A percentile compares a stretch with the other conserved stretches of the same genome.
phyloP scores from a whole-genome alignment of 805 yeast genomes.

The Scheffersomyces ergatensis region DNA sequence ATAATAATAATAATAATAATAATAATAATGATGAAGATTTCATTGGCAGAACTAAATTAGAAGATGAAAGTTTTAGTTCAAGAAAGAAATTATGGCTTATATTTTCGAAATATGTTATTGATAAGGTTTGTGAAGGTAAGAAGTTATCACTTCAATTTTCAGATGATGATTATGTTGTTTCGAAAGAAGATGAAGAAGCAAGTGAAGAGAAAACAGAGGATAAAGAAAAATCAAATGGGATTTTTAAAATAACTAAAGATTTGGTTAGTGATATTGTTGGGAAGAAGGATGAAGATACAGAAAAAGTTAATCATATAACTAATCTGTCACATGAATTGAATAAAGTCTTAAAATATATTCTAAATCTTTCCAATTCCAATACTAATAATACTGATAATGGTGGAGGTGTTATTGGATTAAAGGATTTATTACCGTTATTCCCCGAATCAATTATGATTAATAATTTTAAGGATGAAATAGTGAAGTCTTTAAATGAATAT shows the following conservation, averaged over 20 bases:
- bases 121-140: slow-evolving; percentile 23
- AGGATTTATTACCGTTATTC: slow-evolving; percentile 79
- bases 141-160: slow-evolving; percentile 9
- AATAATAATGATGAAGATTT: slow-evolving; percentile 38
- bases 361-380: slow-evolving; percentile 22
- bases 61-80: slow-evolving; percentile 32
- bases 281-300: not conserved
- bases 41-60: slow-evolving; percentile 28
- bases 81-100: slow-evolving; percentile 74
- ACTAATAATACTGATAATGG: slow-evolving; percentile 15
- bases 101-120: slow-evolving; percentile 52
- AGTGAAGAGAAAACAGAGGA: not conserved
- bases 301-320: slow-evolving; percentile 1
- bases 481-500: slow-evolving; percentile 71
- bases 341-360: slow-evolving; percentile 26
- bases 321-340: slow-evolving; percentile 16
- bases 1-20: not conserved
- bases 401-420: slow-evolving; percentile 53
- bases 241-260: slow-evolving; percentile 3
- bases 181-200: not conserved
- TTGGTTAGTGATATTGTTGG: slow-evolving; percentile 11
- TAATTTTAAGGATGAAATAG: slow-evolving; percentile 79
- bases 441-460: slow-evolving; percentile 84
- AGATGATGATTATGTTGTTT: slow-evolving; percentile 1
- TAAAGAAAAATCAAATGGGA: not conserved